These are phyloP conservation scores for Syzygium oleosum DNA, from an alignment of 345 rosid species.

Conservation along the genomic window DNA sequence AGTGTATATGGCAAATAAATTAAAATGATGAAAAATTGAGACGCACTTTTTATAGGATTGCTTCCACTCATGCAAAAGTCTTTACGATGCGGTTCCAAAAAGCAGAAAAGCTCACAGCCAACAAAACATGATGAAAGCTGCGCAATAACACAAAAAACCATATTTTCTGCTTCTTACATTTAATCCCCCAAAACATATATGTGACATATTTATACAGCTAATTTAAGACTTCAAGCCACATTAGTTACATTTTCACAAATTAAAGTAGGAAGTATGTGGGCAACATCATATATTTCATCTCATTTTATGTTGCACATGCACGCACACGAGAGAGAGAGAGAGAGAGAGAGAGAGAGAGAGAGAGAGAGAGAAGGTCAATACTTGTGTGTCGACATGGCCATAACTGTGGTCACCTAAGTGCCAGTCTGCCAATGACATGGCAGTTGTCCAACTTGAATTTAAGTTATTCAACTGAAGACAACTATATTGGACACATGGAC, in stretches of 20 bases:
- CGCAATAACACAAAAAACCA: background rate
- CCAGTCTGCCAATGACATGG: background rate
- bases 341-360: background rate
- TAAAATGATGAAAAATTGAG: background rate
- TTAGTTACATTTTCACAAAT: background rate
- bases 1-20: background rate
- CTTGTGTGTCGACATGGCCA: background rate
- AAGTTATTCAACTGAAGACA: background rate
- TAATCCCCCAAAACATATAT: background rate
- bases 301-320: background rate
- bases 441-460: background rate
- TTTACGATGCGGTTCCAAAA: background rate
- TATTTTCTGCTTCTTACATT: background rate
- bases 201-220: background rate
- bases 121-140: background rate
- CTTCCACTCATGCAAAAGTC: background rate
- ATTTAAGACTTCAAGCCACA: background rate
- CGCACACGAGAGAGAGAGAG: slow-evolving; percentile 7
- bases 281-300: background rate
- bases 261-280: background rate
- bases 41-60: background rate
- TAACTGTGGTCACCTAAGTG: background rate
- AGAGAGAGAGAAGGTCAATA: background rate
- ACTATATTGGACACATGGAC: background rate
- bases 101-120: background rate